Evolutionary conservation across 2,329 filamentous ascomycete species (phyloP).

Genomic region (Stagonosporopsis rhizophila): DNA sequence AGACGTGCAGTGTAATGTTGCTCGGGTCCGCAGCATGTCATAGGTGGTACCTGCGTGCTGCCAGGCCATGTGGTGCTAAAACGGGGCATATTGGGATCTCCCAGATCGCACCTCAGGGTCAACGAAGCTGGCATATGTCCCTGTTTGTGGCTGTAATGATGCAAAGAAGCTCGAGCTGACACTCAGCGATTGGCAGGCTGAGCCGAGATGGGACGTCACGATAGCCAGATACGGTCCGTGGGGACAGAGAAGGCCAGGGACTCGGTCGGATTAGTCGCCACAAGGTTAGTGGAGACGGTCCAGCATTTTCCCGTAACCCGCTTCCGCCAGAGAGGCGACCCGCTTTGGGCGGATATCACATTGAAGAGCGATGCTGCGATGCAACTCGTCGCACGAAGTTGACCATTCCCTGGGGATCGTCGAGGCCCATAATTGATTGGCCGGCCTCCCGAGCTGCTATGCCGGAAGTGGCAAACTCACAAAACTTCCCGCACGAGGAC

Average conservation of each 20-base stretch:
- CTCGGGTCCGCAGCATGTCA: slow-evolving; percentile 15
- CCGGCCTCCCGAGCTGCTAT: slow-evolving; percentile 25
- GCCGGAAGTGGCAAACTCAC: slow-evolving; percentile 25
- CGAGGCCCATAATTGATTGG: slow-evolving; percentile 23
- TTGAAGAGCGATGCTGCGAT: slow-evolving; percentile 24
- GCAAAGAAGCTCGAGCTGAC: slow-evolving; percentile 21
- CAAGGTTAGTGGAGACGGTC: slow-evolving; percentile 22
- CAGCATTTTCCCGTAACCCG: slow-evolving; percentile 22
- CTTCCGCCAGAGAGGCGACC: slow-evolving; percentile 20
- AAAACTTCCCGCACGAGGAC: slow-evolving; percentile 12
- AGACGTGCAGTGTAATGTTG: slow-evolving; percentile 17
- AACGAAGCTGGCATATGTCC: slow-evolving; percentile 10
- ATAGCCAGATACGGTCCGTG: slow-evolving; percentile 3
- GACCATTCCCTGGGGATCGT: slow-evolving; percentile 18
- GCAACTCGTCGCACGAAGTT: slow-evolving; percentile 28
- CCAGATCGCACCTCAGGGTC: not conserved
- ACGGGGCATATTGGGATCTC: slow-evolving; percentile 1
- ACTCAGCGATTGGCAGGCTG: slow-evolving; percentile 14
- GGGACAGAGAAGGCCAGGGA: slow-evolving; percentile 8
- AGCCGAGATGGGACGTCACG: slow-evolving; percentile 27
- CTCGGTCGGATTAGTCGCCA: slow-evolving; percentile 21
- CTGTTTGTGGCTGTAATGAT: slow-evolving; percentile 19
- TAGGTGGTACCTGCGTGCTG: slow-evolving; percentile 24
- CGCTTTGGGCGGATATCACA: slow-evolving; percentile 24
- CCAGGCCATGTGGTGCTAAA: slow-evolving; percentile 10